Percentiles rank a stretch among this genome's conserved stretches.
Conservation (phyloP, 345 rosid species). For the Gossypium thurberi region DNA sequence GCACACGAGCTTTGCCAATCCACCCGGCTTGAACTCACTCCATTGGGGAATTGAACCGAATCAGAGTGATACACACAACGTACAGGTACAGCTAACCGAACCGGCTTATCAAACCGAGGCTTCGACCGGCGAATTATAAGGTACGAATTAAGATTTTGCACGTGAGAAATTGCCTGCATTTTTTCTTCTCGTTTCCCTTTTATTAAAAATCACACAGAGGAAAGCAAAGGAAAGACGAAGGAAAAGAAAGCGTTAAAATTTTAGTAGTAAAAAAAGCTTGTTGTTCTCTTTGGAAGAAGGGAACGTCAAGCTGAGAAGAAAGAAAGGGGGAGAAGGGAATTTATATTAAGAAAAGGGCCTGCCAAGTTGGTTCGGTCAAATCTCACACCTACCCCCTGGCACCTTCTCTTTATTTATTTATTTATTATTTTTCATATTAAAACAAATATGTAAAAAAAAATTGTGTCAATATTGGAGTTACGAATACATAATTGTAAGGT, state of each 20-base stretch:
- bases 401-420: background rate
- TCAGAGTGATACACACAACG: slow-evolving; percentile 6
- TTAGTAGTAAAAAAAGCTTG: slow-evolving; percentile 3
- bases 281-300: slow-evolving; percentile 11
- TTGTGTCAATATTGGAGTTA: too few relatives aligned
- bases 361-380: slow-evolving; percentile 16
- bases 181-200: background rate
- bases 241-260: too few relatives aligned
- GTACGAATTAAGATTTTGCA: background rate
- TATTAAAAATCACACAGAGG: background rate
- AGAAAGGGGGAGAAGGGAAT: background rate
- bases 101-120: background rate
- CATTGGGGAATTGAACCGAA: slow-evolving; percentile 15
- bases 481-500: too few relatives aligned
- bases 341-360: background rate
- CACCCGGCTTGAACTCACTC: background rate
- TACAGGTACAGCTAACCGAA: background rate
- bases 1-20: slow-evolving; percentile 22
- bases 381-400: slow-evolving; percentile 14
- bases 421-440: background rate
- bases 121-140: background rate
- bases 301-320: slow-evolving; percentile 19
- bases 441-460: too few relatives aligned
- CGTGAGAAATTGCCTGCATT: slow-evolving; percentile 10
- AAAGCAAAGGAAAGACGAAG: too few relatives aligned